Evolutionary conservation across 306 rosid genomes (phyloP).

Genomic region (Medicago ruthenica): DNA sequence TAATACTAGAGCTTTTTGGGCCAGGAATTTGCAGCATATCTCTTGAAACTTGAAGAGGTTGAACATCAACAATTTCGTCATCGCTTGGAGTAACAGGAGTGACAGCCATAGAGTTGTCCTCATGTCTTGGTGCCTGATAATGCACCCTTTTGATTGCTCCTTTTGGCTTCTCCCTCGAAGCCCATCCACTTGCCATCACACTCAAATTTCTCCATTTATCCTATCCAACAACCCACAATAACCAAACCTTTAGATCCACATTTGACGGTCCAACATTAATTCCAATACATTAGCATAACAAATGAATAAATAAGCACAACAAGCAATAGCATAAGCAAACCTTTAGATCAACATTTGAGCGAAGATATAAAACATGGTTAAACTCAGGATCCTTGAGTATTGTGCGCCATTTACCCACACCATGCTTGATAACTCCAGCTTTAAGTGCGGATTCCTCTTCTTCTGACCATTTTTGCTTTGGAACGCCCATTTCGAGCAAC

Average conservation of each 20-base stretch:
- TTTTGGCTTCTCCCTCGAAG: slow-evolving; percentile 82
- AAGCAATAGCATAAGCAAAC: slow-evolving; percentile 49
- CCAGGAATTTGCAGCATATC: slow-evolving; percentile 61
- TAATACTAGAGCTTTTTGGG: slow-evolving; percentile 72
- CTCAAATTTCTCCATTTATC: slow-evolving; percentile 99
- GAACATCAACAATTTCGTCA: slow-evolving; percentile 70
- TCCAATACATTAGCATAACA: slow-evolving; percentile 11
- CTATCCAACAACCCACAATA: slow-evolving; percentile 49
- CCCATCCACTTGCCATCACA: slow-evolving; percentile 96
- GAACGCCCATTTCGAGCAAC: slow-evolving; percentile 83
- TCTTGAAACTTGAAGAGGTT: slow-evolving; percentile 63
- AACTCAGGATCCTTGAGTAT: slow-evolving; percentile 96
- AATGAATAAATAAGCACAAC: slow-evolving; percentile 28
- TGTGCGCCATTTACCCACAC: slow-evolving; percentile 98
- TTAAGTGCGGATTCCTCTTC: slow-evolving; percentile 96
- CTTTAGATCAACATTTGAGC: slow-evolving; percentile 98
- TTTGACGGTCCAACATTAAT: slow-evolving; percentile 25
- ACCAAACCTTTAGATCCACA: slow-evolving; percentile 34
- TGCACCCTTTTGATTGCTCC: slow-evolving; percentile 68
- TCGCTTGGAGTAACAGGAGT: slow-evolving; percentile 67
- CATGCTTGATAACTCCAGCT: slow-evolving; percentile 97
- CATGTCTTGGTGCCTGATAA: slow-evolving; percentile 63
- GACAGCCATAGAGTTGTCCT: slow-evolving; percentile 56
- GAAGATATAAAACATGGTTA: slow-evolving; percentile 70
- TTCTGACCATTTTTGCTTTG: slow-evolving; percentile 93